Evolutionary conservation across 495 filamentous ascomycete genomes (phyloP).

Genomic region (Baudoinia panamericana): DNA sequence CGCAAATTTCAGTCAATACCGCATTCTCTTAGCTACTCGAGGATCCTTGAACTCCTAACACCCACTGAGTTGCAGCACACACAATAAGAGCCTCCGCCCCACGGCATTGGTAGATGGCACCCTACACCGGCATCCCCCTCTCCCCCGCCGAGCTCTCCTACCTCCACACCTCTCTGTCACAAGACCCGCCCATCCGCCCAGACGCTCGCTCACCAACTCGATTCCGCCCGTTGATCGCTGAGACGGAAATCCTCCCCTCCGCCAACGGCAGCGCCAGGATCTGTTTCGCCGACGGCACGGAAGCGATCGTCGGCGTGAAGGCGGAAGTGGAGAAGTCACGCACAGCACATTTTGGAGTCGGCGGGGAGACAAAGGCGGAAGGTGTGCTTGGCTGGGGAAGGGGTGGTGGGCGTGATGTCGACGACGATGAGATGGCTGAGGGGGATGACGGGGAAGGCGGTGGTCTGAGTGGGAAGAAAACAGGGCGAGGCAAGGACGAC

Average conservation of each 20-base stretch:
- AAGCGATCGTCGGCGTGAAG: constrained; percentile 91
- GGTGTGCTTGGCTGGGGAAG: constrained; percentile 3
- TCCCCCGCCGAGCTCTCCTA: constrained; percentile 94
- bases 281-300: constrained; percentile 87
- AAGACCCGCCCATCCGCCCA: constrained; percentile 73
- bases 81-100: neutral
- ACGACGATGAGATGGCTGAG: constrained; percentile 22
- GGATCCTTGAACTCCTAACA: neutral
- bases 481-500: constrained; percentile 35
- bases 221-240: constrained; percentile 82
- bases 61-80: neutral
- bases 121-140: constrained; percentile 37
- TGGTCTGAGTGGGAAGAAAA: constrained; percentile 25
- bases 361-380: too few relatives aligned
- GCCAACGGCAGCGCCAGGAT: constrained; percentile 87
- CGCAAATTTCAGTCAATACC: too few relatives aligned
- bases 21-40: too few relatives aligned
- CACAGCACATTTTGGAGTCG: constrained; percentile 20
- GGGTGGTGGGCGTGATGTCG: constrained; percentile 11
- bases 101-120: too few relatives aligned
- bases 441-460: constrained; percentile 16
- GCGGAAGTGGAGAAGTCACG: constrained; percentile 70
- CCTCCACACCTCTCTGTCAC: constrained; percentile 73
- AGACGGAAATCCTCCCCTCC: constrained; percentile 74
- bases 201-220: constrained; percentile 71